Conservation (phyloP, 116 monocot genomes). For the Iris pallida region DNA sequence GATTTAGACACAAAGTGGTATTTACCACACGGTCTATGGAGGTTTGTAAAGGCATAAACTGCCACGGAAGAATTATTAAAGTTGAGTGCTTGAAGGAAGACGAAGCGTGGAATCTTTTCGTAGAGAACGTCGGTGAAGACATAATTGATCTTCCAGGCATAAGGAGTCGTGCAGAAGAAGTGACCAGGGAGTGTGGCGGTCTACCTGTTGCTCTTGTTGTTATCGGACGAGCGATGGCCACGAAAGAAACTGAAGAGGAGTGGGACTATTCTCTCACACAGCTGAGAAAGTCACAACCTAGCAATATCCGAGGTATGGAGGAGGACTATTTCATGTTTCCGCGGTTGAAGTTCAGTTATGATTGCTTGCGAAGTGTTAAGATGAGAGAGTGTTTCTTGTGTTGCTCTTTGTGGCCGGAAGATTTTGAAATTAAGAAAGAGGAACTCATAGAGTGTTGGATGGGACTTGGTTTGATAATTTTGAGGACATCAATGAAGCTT, state of each 20-base stretch:
- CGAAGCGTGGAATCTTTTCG: conserved; percentile 16
- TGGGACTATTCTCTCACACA: conserved; percentile 12
- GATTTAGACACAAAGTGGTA: background rate
- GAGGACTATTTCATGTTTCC: background rate
- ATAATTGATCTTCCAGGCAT: conserved; percentile 5
- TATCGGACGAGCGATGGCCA: conserved; percentile 14
- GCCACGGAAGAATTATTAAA: conserved; percentile 1
- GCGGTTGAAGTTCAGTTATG: conserved; percentile 26
- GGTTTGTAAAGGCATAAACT: conserved; percentile 18
- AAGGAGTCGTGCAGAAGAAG: background rate
- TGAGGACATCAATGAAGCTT: conserved; percentile 12
- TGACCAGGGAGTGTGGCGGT: conserved; percentile 21
- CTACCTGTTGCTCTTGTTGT: conserved; percentile 33
- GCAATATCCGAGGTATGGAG: conserved; percentile 9
- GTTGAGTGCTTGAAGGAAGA: conserved; percentile 13
- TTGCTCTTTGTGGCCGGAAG: conserved; percentile 34
- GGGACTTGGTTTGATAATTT: conserved; percentile 22
- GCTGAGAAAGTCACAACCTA: conserved; percentile 4
- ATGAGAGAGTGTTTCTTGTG: conserved; percentile 23
- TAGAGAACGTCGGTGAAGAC: conserved; percentile 11
- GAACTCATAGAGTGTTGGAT: conserved; percentile 31
- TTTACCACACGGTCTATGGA: conserved; percentile 14
- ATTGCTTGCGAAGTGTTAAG: conserved; percentile 7
- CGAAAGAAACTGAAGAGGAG: conserved; percentile 2
- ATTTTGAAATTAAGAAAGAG: conserved; percentile 10